Evolutionary conservation across 2,329 filamentous ascomycete genomes (phyloP).

Genomic region (Penicillium corylophilum): DNA sequence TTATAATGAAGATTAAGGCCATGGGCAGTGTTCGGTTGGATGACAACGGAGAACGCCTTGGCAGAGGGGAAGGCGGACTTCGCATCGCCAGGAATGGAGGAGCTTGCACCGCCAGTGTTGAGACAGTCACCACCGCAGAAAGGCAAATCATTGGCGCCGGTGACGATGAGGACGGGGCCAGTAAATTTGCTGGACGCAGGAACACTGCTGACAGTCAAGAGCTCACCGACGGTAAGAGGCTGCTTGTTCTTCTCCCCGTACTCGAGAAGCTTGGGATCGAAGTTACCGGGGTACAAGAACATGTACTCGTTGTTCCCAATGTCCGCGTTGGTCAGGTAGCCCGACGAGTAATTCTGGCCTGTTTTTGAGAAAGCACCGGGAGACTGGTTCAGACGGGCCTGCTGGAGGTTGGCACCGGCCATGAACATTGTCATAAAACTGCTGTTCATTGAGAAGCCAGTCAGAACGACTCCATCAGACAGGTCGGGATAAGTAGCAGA

Average conservation of each 20-base stretch:
- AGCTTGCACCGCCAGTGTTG: not conserved
- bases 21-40: not conserved
- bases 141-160: not conserved
- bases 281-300: not conserved
- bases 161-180: not conserved
- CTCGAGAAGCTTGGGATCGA: not conserved
- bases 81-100: not conserved
- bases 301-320: not conserved
- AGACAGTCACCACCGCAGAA: not conserved
- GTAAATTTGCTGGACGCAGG: not conserved
- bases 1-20: not conserved
- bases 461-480: not conserved
- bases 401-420: not conserved
- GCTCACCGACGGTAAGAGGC: not conserved
- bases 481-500: not conserved
- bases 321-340: not conserved
- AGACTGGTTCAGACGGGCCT: not conserved
- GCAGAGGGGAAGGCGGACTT: not conserved
- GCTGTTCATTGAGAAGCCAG: not conserved
- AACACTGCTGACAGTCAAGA: not conserved
- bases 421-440: not conserved
- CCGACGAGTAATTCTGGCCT: not conserved
- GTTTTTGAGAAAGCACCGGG: not conserved
- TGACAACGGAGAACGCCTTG: not conserved
- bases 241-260: not conserved